Percentiles rank a stretch among this genome's conserved stretches.
Conservation (phyloP, 305 asterid genomes). For the Fraxinus ornus region DNA sequence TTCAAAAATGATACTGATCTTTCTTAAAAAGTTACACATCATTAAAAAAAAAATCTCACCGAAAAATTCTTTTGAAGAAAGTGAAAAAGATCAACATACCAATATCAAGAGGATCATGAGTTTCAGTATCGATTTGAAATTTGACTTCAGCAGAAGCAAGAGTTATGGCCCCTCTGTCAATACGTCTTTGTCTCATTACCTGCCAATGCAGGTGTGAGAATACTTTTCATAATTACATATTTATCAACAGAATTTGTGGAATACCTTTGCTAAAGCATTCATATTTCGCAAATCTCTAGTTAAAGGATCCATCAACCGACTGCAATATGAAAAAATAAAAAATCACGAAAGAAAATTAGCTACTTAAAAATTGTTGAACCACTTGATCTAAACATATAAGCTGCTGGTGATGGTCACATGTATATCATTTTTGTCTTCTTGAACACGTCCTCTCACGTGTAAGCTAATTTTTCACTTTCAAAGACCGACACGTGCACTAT, state of each 20-base stretch:
- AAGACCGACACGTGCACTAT: neutral
- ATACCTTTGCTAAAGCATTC: slow-evolving; percentile 91
- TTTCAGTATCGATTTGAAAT: slow-evolving; percentile 96
- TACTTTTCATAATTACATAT: neutral
- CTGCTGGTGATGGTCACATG: neutral
- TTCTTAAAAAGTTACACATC: slow-evolving; percentile 1
- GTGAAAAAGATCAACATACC: slow-evolving; percentile 46
- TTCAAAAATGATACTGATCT: neutral
- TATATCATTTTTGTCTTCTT: neutral
- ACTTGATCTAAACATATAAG: neutral
- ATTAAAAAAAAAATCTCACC: neutral
- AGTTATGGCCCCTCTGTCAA: slow-evolving; percentile 95
- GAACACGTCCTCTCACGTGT: neutral
- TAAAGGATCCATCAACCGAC: slow-evolving; percentile 90
- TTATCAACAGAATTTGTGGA: slow-evolving; percentile 6
- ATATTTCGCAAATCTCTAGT: slow-evolving; percentile 91
- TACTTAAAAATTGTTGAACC: neutral
- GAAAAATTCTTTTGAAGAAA: neutral
- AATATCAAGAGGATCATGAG: slow-evolving; percentile 98
- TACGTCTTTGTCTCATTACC: slow-evolving; percentile 97
- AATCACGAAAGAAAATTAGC: neutral
- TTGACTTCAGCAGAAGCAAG: slow-evolving; percentile 99
- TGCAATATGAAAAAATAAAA: slow-evolving; percentile 29
- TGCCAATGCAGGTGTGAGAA: slow-evolving; percentile 36
- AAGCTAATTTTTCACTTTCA: neutral